Conservation (phyloP, 1,284 basidiomycete genomes). For the Leccinum solheimii region DNA sequence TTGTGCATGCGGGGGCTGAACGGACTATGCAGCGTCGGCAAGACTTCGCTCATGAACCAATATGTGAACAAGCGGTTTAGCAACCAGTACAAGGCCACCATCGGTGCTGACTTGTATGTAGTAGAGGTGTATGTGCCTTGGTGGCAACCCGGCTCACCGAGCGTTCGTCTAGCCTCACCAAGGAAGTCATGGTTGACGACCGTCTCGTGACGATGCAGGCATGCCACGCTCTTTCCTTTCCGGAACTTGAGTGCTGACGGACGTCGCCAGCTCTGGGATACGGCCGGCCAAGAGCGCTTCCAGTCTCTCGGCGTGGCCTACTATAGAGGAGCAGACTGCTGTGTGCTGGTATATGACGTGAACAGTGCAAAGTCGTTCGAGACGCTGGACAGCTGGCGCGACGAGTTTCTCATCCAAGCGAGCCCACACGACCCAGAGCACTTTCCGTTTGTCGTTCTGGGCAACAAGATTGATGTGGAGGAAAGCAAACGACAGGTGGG, state of each 20-base stretch:
- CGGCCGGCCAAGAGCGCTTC: constrained; percentile 98
- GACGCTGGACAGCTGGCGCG: constrained; percentile 95
- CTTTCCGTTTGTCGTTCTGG: constrained; percentile 97
- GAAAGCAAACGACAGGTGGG: constrained; percentile 96
- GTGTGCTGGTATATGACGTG: constrained; percentile 98
- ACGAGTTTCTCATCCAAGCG: constrained; percentile 97
- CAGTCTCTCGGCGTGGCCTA: constrained; percentile 98
- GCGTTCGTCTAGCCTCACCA: constrained; percentile 72
- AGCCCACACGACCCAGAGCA: constrained; percentile 99
- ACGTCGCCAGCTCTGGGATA: constrained; percentile 87
- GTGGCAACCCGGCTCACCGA: constrained; percentile 18
- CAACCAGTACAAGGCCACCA: constrained; percentile 99
- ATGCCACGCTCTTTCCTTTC: neutral
- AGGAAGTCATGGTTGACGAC: constrained; percentile 99
- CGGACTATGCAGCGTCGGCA: constrained; percentile 76
- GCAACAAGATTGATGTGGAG: constrained; percentile 99
- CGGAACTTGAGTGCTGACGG: constrained; percentile 7
- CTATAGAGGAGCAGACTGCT: constrained; percentile 99
- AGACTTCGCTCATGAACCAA: constrained; percentile 99
- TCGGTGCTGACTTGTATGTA: constrained; percentile 86
- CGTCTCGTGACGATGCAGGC: constrained; percentile 99
- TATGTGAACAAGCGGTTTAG: constrained; percentile 99
- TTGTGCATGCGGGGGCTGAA: constrained; percentile 10
- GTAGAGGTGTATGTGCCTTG: constrained; percentile 7
- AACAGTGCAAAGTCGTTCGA: constrained; percentile 99